phyloP scores from a whole-genome alignment of 768 basidiomycete species.

The Butyriboletus loyo region DNA sequence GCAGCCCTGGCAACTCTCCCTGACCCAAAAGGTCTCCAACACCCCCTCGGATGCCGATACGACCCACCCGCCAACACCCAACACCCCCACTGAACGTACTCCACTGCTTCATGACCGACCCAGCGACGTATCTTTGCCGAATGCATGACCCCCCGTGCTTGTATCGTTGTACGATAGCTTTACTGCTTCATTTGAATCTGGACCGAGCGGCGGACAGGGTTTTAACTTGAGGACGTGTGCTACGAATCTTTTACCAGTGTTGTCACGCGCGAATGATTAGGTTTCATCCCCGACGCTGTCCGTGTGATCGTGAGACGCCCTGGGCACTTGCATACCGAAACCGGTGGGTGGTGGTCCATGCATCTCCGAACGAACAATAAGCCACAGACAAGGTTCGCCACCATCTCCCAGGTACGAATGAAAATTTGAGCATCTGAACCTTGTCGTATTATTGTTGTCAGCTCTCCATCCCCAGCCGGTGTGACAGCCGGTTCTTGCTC shows the following conservation, averaged over 20 bases:
- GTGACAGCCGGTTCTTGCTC: constrained; percentile 14
- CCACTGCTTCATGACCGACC: constrained; percentile 29
- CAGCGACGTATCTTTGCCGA: constrained; percentile 11
- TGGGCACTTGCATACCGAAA: constrained; percentile 11
- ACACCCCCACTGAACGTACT: constrained; percentile 31
- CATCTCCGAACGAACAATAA: constrained; percentile 29
- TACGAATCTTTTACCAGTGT: constrained; percentile 19
- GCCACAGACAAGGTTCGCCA: constrained; percentile 25
- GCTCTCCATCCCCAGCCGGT: constrained; percentile 1
- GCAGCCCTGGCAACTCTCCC: constrained; percentile 41
- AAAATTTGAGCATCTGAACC: constrained; percentile 11
- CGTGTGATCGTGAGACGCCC: constrained; percentile 3
- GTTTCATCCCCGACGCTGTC: constrained; percentile 7
- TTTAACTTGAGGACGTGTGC: constrained; percentile 7
- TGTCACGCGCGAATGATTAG: constrained; percentile 11
- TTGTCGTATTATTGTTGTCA: constrained; percentile 19
- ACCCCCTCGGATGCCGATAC: constrained; percentile 1
- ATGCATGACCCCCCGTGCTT: constrained; percentile 11
- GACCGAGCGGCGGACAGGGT: neutral
- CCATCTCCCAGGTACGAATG: constrained; percentile 30
- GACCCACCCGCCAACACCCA: constrained; percentile 5
- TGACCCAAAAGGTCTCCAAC: constrained; percentile 9
- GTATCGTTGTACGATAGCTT: constrained; percentile 25
- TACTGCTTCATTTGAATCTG: constrained; percentile 4
- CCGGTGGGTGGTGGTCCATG: neutral